A percentile compares a stretch with the other conserved stretches of the same genome.
phyloP scores from a whole-genome alignment of 208 protist species.

The Trypanosoma lewisi region DNA sequence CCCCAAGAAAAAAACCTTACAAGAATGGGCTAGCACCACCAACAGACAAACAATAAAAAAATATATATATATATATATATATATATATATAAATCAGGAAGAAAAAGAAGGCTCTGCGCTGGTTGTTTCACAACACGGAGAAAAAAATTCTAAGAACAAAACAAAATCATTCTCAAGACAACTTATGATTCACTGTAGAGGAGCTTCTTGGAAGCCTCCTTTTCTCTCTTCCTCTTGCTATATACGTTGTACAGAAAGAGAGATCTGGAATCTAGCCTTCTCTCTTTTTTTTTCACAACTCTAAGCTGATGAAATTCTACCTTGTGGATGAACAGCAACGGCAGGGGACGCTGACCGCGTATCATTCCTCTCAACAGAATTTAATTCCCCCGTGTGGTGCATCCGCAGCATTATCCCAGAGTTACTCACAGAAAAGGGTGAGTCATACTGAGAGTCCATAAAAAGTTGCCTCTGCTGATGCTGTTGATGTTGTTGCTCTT shows the following conservation, averaged over 20 bases:
- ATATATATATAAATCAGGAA: too few species aligned
- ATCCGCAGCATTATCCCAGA: background rate
- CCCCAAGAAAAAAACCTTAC: conserved; percentile 1
- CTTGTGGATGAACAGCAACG: background rate
- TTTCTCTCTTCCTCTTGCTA: background rate
- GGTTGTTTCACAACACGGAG: background rate
- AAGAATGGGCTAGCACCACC: background rate
- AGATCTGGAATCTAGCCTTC: background rate
- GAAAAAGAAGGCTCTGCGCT: too few species aligned
- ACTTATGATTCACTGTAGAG: background rate
- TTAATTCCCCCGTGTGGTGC: conserved; percentile 1
- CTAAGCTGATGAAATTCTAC: background rate
- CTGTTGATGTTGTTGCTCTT: background rate
- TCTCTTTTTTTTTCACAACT: background rate
- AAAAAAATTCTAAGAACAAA: background rate
- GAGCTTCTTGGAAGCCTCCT: too few species aligned
- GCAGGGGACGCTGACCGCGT: background rate
- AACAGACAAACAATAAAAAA: conserved; percentile 8
- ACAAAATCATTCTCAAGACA: background rate
- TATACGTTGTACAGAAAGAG: background rate
- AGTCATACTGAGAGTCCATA: background rate
- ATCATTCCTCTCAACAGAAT: background rate
- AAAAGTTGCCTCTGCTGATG: background rate
- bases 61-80: background rate
- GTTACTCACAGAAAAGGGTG: background rate